These are phyloP conservation scores for Erodium maritimum DNA, from an alignment of 345 rosid genomes.

Conservation along the genomic window DNA sequence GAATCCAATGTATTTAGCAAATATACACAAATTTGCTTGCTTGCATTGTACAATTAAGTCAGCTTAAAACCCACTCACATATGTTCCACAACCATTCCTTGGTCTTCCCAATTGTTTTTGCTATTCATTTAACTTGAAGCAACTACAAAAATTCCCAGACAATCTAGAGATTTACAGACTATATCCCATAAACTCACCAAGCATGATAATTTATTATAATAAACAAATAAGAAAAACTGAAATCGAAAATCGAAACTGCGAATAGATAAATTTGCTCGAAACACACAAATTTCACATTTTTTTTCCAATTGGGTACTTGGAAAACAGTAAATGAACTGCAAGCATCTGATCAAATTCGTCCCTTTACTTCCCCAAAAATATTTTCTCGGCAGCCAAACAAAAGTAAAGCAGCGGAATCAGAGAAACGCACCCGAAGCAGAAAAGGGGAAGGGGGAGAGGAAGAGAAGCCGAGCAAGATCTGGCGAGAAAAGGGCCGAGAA, in stretches of 20 bases:
- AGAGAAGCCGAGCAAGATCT: not conserved
- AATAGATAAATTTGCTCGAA: not conserved
- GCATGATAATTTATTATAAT: too few species aligned
- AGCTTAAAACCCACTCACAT: not conserved
- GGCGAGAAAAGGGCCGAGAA: too few species aligned
- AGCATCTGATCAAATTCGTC: not conserved
- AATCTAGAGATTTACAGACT: not conserved
- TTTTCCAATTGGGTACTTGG: not conserved
- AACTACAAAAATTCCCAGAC: not conserved
- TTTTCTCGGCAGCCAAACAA: not conserved
- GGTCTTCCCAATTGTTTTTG: not conserved
- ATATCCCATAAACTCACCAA: not conserved
- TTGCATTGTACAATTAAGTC: not conserved
- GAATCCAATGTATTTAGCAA: constrained; percentile 11
- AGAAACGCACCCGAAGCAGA: not conserved
- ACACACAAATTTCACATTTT: not conserved
- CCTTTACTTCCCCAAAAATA: not conserved
- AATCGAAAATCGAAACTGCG: not conserved
- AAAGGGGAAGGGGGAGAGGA: too few species aligned
- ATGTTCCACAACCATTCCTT: not conserved
- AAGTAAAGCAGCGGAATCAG: not conserved
- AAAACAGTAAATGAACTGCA: not conserved
- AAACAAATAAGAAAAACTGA: not conserved
- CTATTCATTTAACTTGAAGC: not conserved
- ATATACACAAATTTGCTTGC: not conserved